phyloP scores from a whole-genome alignment of 176 grass and related monocot species.

The Phoenix dactylifera region DNA sequence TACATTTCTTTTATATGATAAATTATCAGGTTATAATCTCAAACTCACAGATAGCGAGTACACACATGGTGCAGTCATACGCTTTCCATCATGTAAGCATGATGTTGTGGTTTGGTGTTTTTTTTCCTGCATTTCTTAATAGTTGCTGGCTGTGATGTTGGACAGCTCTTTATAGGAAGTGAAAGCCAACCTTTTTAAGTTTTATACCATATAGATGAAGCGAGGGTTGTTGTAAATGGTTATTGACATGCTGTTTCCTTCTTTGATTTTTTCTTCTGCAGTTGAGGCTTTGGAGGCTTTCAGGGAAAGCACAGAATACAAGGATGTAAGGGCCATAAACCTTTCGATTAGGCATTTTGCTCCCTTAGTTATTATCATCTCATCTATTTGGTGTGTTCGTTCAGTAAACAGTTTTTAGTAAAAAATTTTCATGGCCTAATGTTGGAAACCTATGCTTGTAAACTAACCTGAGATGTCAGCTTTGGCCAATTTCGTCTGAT shows the following conservation, averaged over 20 bases:
- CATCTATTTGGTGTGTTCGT: no score
- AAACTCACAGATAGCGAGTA: constrained; percentile 37
- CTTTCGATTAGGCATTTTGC: not conserved
- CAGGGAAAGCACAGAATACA: constrained; percentile 49
- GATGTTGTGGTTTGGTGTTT: not conserved
- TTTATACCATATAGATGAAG: no score
- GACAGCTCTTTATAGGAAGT: not conserved
- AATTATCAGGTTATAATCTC: constrained; percentile 50
- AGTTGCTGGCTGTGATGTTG: no score
- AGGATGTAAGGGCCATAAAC: constrained; percentile 51
- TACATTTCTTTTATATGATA: not conserved
- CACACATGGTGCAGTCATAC: constrained; percentile 68
- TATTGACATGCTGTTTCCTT: constrained; percentile 1
- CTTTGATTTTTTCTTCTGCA: constrained; percentile 25
- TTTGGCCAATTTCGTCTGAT: no score
- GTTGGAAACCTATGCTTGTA: no score
- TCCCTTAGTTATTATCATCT: no score
- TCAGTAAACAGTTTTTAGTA: no score
- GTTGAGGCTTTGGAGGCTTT: constrained; percentile 67
- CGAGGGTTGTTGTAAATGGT: not conserved
- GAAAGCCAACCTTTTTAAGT: not conserved
- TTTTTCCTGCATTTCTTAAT: not conserved
- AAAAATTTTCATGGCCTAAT: no score
- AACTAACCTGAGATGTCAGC: no score
- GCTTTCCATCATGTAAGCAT: constrained; percentile 80